Evolutionary conservation across 2,329 filamentous ascomycete genomes (phyloP).

Genomic region (Trichoderma sp.): DNA sequence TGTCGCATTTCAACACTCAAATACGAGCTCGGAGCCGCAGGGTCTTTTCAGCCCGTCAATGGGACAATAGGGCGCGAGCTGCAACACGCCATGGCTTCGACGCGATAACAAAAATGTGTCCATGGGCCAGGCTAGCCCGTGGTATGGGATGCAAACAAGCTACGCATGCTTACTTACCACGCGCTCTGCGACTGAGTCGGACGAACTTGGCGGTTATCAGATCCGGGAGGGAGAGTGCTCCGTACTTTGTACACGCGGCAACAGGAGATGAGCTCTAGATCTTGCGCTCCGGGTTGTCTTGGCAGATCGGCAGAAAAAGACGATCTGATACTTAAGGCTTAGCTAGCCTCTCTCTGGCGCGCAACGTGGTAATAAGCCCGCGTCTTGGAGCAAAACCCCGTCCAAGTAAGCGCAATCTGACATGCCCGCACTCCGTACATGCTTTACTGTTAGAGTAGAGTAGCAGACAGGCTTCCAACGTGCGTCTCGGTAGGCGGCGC

Average conservation of each 20-base stretch:
- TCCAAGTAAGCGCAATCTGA: conserved; percentile 5
- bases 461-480: neutral
- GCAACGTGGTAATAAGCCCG: neutral
- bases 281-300: neutral
- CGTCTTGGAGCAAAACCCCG: neutral
- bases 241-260: neutral
- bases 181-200: neutral
- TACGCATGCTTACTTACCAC: neutral
- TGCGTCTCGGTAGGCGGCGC: neutral
- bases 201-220: neutral
- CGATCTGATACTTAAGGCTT: conserved; percentile 12
- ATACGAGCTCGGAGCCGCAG: conserved; percentile 3
- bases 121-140: neutral
- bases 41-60: neutral
- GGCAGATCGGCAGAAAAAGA: conserved; percentile 11
- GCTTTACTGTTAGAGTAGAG: neutral
- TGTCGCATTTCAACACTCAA: neutral
- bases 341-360: neutral
- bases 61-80: neutral
- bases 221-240: neutral
- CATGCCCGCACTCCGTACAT: neutral
- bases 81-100: neutral
- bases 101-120: neutral
- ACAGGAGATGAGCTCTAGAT: neutral
- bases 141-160: neutral